Evolutionary conservation across 169 alveolate genomes (phyloP).

Genomic region (Plasmodium billcollinsi): DNA sequence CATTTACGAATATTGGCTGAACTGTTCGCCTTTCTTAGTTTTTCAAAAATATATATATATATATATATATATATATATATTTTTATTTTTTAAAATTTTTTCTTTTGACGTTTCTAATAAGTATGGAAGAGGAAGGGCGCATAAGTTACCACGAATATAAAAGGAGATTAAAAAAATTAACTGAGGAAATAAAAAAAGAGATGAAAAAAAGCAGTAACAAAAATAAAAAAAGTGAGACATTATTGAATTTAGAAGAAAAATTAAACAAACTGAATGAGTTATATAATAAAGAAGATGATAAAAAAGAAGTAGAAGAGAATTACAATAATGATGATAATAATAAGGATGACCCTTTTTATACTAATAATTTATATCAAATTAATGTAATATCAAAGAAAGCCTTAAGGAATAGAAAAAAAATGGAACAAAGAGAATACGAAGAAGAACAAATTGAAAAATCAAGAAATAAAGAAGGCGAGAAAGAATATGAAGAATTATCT

Average conservation of each 20-base stretch:
- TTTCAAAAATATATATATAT: no score
- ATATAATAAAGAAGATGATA: conserved; percentile 15
- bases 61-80: no score
- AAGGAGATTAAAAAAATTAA: conserved; percentile 45
- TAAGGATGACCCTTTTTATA: neutral
- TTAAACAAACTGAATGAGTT: conserved; percentile 29
- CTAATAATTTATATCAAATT: conserved; percentile 28
- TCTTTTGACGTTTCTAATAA: neutral
- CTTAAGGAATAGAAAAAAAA: conserved; percentile 44
- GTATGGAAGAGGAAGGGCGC: conserved; percentile 17
- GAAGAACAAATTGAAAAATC: conserved; percentile 32
- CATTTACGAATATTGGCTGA: no score
- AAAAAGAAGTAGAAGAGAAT: neutral
- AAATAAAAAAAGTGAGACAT: conserved; percentile 37
- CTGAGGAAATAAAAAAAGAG: conserved; percentile 70
- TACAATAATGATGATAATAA: neutral
- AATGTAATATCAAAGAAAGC: conserved; percentile 41
- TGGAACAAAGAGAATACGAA: conserved; percentile 35
- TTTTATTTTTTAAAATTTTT: neutral
- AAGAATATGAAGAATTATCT: conserved; percentile 40
- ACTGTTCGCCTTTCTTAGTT: no score
- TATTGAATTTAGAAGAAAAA: conserved; percentile 50
- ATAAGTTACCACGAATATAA: conserved; percentile 60
- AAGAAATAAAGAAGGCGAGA: conserved; percentile 40
- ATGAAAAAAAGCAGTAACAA: conserved; percentile 50